Evolutionary conservation across 2,329 filamentous ascomycete genomes (phyloP).

Genomic region (Hypoxylon sp.): DNA sequence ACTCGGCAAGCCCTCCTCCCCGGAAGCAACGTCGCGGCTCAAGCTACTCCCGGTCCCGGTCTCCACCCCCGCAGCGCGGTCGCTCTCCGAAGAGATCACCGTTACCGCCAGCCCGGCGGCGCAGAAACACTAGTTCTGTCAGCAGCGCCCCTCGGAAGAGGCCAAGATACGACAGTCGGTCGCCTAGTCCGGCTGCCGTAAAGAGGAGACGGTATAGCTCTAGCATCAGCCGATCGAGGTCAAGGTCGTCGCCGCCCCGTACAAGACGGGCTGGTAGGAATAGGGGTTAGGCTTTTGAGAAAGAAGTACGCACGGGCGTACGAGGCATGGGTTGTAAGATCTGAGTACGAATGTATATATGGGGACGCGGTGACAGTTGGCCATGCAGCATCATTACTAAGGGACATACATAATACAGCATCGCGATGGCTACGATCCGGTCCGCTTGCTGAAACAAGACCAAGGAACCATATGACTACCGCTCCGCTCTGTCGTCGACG

Average conservation of each 20-base stretch:
- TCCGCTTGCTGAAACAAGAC: too few species aligned
- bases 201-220: constrained; percentile 35
- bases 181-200: constrained; percentile 27
- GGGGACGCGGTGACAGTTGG: too few species aligned
- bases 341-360: too few species aligned
- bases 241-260: constrained; percentile 16
- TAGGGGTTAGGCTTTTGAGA: constrained; percentile 18
- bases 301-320: too few species aligned
- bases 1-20: constrained; percentile 30
- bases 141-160: constrained; percentile 33
- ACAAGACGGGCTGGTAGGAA: not conserved
- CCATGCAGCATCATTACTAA: too few species aligned
- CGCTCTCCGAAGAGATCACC: constrained; percentile 25
- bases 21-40: constrained; percentile 22
- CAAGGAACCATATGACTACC: too few species aligned
- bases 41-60: constrained; percentile 34
- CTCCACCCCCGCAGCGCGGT: constrained; percentile 24
- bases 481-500: too few species aligned
- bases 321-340: not conserved
- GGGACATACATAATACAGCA: too few species aligned
- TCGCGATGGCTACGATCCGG: too few species aligned
- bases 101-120: constrained; percentile 26
- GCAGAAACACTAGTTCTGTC: constrained; percentile 34
- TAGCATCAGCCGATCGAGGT: constrained; percentile 23
- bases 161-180: constrained; percentile 39